phyloP scores from a whole-genome alignment of 176 grass and related monocot species.

The Chrysopogon serrulatus region DNA sequence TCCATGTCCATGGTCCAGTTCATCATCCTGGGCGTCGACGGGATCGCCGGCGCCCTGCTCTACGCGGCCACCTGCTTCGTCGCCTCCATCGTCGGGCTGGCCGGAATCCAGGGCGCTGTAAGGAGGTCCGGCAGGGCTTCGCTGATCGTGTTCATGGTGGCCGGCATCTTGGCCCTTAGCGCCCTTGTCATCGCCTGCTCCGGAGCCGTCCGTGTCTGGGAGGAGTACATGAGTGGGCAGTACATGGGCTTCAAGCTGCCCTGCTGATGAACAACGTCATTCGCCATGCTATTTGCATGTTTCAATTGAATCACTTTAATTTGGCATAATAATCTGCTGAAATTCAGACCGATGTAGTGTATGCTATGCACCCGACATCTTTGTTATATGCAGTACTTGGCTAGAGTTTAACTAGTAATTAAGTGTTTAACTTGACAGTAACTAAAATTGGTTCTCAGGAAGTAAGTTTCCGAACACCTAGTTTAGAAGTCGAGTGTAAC shows the following conservation, averaged over 20 bases:
- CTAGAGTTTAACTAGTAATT: too few relatives aligned
- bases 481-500: too few relatives aligned
- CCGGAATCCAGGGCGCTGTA: conserved; percentile 26
- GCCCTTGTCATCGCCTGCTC: conserved; percentile 35
- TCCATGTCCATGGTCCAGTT: conserved; percentile 67
- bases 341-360: not conserved
- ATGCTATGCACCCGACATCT: too few relatives aligned
- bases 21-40: conserved; percentile 39
- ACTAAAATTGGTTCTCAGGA: too few relatives aligned
- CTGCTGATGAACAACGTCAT: not conserved
- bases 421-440: too few relatives aligned
- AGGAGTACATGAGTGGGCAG: conserved; percentile 18
- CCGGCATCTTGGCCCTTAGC: conserved; percentile 34
- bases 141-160: conserved; percentile 42
- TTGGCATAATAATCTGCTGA: not conserved
- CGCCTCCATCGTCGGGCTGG: conserved; percentile 32
- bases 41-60: conserved; percentile 15
- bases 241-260: conserved; percentile 59
- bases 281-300: not conserved
- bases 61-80: conserved; percentile 40
- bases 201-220: conserved; percentile 38
- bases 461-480: too few relatives aligned
- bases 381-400: not conserved
- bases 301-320: not conserved
- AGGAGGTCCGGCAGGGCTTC: conserved; percentile 31